These are phyloP conservation scores for Akanthomyces dipterigenus DNA, from an alignment of 2,329 filamentous ascomycete species.

Conservation along the genomic window DNA sequence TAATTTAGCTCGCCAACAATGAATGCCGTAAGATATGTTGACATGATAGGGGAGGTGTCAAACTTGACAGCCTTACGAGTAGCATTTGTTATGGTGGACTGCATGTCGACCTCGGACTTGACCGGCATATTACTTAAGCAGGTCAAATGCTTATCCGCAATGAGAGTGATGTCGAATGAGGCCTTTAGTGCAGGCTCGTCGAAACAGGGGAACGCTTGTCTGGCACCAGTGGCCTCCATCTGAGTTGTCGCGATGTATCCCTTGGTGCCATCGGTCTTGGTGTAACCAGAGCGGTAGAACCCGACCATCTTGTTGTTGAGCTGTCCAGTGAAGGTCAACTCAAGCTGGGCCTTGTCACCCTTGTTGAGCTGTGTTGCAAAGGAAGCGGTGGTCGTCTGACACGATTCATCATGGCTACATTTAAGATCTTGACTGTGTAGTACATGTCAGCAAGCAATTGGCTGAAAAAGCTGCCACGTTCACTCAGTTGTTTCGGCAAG, in stretches of 20 bases:
- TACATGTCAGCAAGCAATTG: not conserved
- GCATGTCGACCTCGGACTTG: conserved; percentile 66
- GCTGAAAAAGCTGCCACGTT: not conserved
- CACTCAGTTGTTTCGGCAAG: not conserved
- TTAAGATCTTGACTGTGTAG: conserved; percentile 33
- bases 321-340: conserved; percentile 60
- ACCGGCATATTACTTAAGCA: conserved; percentile 98
- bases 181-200: conserved; percentile 94
- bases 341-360: conserved; percentile 63
- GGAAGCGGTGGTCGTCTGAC: conserved; percentile 73
- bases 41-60: conserved; percentile 89
- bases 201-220: conserved; percentile 91
- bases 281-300: conserved; percentile 94
- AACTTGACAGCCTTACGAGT: conserved; percentile 75
- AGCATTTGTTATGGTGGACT: conserved; percentile 33
- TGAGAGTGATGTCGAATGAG: conserved; percentile 81
- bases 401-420: conserved; percentile 67
- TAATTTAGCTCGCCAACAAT: conserved; percentile 91
- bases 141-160: conserved; percentile 80
- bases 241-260: conserved; percentile 85
- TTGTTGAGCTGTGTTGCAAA: conserved; percentile 67
- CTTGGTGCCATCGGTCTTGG: conserved; percentile 68
- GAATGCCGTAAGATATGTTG: conserved; percentile 90
- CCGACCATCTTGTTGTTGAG: conserved; percentile 96
- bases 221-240: conserved; percentile 93